phyloP scores from a whole-genome alignment of 257 asterid genomes.

The Euphrasia confusa region DNA sequence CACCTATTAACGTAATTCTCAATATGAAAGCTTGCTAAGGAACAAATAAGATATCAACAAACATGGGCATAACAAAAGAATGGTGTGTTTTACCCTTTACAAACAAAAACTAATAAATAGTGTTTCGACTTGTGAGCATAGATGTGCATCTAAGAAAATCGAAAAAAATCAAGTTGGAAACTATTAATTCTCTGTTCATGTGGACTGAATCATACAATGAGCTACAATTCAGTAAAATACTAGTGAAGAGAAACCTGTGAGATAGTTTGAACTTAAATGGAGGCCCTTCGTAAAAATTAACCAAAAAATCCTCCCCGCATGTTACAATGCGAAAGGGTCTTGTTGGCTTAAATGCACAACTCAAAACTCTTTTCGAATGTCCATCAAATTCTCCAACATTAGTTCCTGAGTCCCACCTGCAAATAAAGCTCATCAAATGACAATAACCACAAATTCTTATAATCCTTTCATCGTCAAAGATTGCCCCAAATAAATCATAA shows the following conservation, averaged over 20 bases:
- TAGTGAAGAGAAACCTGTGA: conserved; percentile 57
- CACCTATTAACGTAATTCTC: neutral
- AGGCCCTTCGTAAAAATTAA: conserved; percentile 93
- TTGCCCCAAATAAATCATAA: neutral
- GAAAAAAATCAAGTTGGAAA: neutral
- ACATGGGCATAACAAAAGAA: neutral
- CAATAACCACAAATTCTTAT: neutral
- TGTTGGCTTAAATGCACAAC: conserved; percentile 94
- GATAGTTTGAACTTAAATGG: conserved; percentile 96
- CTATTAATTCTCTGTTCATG: conserved; percentile 3
- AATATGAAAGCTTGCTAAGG: neutral
- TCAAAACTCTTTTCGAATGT: conserved; percentile 82
- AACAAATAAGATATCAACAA: neutral
- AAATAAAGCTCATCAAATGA: conserved; percentile 31
- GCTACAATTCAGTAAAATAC: conserved; percentile 18
- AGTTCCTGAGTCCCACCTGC: conserved; percentile 97
- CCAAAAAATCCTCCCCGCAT: conserved; percentile 90
- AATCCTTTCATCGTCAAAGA: too few relatives aligned
- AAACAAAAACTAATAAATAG: neutral
- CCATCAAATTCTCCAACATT: conserved; percentile 97
- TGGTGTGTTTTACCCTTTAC: neutral
- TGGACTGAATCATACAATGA: neutral
- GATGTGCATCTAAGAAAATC: neutral
- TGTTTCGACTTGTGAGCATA: neutral
- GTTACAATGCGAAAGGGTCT: conserved; percentile 92